A percentile compares a stretch with the other conserved stretches of the same genome.
Conservation (phyloP, 2,329 filamentous ascomycete species). For the Nigrospora osmanthi region DNA sequence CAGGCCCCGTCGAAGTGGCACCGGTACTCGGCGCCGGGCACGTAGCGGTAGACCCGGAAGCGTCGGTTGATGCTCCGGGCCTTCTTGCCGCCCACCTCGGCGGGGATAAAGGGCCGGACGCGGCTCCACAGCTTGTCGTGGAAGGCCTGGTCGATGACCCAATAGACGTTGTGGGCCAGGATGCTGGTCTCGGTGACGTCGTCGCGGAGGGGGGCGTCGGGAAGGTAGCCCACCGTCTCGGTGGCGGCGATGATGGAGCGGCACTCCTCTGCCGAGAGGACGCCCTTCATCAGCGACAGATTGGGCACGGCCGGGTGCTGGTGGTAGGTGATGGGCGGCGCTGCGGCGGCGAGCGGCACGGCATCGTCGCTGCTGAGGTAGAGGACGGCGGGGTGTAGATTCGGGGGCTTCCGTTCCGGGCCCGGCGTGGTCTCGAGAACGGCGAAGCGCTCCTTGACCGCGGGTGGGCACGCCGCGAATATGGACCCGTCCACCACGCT, state of each 20-base stretch:
- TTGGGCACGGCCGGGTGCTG: conserved; percentile 56
- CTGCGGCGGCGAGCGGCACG: conserved; percentile 37
- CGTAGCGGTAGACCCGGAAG: conserved; percentile 66
- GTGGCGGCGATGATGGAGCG: conserved; percentile 58
- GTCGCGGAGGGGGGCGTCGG: conserved; percentile 60
- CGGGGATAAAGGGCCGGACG: conserved; percentile 50
- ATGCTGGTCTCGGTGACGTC: conserved; percentile 54
- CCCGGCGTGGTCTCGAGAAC: conserved; percentile 56
- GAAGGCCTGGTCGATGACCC: conserved; percentile 58
- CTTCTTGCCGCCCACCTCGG: conserved; percentile 42
- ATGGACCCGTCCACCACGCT: conserved; percentile 52
- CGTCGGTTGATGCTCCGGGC: conserved; percentile 60
- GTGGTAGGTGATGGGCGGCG: conserved; percentile 42
- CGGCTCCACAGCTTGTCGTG: conserved; percentile 56
- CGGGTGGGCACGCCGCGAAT: conserved; percentile 27
- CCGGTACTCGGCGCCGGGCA: conserved; percentile 64
- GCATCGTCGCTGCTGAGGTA: conserved; percentile 53
- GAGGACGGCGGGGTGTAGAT: conserved; percentile 58
- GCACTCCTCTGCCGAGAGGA: conserved; percentile 56
- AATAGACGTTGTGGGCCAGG: conserved; percentile 67
- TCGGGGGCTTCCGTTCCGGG: conserved; percentile 55
- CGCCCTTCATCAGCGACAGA: conserved; percentile 50
- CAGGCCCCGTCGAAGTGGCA: conserved; percentile 66
- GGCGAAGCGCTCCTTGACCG: conserved; percentile 35
- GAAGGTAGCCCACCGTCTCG: conserved; percentile 57